These are phyloP conservation scores for Pichia paraexigua DNA, from an alignment of 805 yeast genomes.

Conservation along the genomic window DNA sequence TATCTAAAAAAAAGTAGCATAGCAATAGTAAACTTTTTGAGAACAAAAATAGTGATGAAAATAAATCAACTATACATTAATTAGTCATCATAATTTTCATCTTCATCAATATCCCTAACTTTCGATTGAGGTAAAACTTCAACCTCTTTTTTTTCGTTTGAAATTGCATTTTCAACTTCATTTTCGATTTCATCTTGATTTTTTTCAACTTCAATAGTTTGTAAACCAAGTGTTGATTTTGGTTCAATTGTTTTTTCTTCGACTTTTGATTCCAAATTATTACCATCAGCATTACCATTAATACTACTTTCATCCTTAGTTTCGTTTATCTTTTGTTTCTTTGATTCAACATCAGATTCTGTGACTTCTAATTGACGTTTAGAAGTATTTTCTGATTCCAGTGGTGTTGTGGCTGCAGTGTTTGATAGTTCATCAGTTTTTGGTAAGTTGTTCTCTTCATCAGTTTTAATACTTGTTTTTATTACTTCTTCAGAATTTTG, in stretches of 20 bases:
- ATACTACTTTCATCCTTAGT: not conserved
- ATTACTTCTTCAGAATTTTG: not conserved
- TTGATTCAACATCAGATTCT: not conserved
- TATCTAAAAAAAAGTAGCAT: not conserved
- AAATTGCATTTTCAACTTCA: not conserved
- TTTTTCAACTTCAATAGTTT: not conserved
- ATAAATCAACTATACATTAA: constrained; percentile 7
- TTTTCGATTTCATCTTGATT: not conserved
- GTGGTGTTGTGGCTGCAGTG: not conserved
- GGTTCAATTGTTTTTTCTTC: constrained; percentile 1
- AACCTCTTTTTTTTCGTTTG: not conserved
- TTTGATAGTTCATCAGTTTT: not conserved
- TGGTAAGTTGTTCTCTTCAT: not conserved
- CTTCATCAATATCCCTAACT: constrained; percentile 30
- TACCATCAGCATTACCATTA: constrained; percentile 8
- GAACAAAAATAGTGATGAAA: not conserved
- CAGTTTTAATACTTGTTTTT: not conserved
- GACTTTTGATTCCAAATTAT: constrained; percentile 7
- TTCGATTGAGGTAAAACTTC: constrained; percentile 4
- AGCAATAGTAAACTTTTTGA: not conserved
- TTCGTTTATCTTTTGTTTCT: constrained; percentile 1
- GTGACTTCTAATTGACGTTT: not conserved
- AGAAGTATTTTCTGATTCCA: not conserved
- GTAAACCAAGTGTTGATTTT: not conserved
- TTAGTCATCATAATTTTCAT: constrained; percentile 31